A percentile compares a stretch with the other conserved stretches of the same genome.
Conservation (phyloP, 208 protist genomes). For the Leishmania amazonensis region DNA sequence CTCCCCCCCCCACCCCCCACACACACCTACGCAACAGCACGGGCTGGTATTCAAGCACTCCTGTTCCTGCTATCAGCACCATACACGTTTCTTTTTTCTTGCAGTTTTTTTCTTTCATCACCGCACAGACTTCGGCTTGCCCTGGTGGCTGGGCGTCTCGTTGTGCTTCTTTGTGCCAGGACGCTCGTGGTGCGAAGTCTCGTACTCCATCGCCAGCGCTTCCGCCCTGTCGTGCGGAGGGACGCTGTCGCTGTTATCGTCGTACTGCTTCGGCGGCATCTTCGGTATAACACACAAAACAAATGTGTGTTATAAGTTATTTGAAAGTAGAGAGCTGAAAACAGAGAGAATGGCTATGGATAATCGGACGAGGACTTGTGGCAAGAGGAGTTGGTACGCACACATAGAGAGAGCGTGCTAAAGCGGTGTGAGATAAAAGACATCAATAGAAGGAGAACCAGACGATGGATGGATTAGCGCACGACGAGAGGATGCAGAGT, state of each 20-base stretch:
- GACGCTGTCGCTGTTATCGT: conserved; percentile 62
- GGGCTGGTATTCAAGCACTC: background rate
- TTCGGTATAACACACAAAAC: background rate
- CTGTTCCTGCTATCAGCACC: background rate
- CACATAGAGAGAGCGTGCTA: background rate
- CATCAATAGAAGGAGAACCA: background rate
- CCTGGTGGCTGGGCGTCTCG: conserved; percentile 71
- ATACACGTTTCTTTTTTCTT: background rate
- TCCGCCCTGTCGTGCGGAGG: conserved; percentile 82
- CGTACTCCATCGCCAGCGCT: conserved; percentile 64
- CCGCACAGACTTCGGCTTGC: conserved; percentile 86
- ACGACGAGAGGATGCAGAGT: background rate
- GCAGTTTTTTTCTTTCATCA: conserved; percentile 29
- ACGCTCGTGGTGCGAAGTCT: conserved; percentile 82
- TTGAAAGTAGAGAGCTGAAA: conserved; percentile 1
- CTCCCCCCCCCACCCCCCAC: background rate
- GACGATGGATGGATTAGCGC: background rate
- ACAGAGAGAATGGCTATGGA: background rate
- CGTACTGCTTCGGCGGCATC: conserved; percentile 51
- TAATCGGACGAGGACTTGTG: background rate
- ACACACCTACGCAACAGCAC: background rate
- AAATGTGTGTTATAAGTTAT: background rate
- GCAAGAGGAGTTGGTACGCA: background rate
- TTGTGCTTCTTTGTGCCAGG: conserved; percentile 67
- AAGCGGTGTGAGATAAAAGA: background rate